A percentile compares a stretch with the other conserved stretches of the same genome.
Evolutionary conservation across 768 basidiomycete species (phyloP).

Genomic region (Chalciporus pseudorubinellus): DNA sequence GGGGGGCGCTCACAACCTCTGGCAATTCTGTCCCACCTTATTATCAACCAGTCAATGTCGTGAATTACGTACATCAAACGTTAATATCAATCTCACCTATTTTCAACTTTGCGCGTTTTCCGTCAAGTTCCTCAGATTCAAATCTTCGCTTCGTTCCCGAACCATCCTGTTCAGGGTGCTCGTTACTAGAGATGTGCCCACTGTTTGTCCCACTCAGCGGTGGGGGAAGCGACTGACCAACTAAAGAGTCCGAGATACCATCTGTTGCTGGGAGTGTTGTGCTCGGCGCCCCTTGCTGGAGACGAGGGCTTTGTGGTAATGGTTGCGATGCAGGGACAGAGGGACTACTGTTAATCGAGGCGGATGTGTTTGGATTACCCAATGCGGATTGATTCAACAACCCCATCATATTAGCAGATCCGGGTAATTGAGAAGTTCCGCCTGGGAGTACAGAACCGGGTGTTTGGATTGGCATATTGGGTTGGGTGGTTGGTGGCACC

Average conservation of each 20-base stretch:
- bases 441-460: conserved; percentile 10
- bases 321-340: conserved; percentile 23
- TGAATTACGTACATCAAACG: conserved; percentile 23
- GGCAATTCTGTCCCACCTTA: conserved; percentile 44
- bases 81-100: conserved; percentile 51
- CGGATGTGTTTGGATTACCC: conserved; percentile 16
- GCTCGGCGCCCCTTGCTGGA: conserved; percentile 22
- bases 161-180: conserved; percentile 53
- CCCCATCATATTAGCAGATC: conserved; percentile 24
- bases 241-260: conserved; percentile 25
- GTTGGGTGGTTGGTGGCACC: conserved; percentile 14
- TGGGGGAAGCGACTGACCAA: conserved; percentile 17
- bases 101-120: conserved; percentile 70
- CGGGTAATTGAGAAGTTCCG: conserved; percentile 19
- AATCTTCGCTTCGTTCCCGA: conserved; percentile 72
- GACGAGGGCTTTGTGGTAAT: conserved; percentile 32
- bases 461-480: conserved; percentile 18
- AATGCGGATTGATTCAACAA: conserved; percentile 25
- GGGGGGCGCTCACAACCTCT: conserved; percentile 42
- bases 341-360: conserved; percentile 25
- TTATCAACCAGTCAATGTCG: conserved; percentile 23
- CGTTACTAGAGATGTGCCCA: conserved; percentile 14
- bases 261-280: conserved; percentile 25
- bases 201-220: conserved; percentile 12
- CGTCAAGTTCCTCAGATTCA: conserved; percentile 60